Percentiles rank a stretch among this genome's conserved stretches.
phyloP scores from a whole-genome alignment of 1,284 basidiomycete species.

The Puccinia horiana region DNA sequence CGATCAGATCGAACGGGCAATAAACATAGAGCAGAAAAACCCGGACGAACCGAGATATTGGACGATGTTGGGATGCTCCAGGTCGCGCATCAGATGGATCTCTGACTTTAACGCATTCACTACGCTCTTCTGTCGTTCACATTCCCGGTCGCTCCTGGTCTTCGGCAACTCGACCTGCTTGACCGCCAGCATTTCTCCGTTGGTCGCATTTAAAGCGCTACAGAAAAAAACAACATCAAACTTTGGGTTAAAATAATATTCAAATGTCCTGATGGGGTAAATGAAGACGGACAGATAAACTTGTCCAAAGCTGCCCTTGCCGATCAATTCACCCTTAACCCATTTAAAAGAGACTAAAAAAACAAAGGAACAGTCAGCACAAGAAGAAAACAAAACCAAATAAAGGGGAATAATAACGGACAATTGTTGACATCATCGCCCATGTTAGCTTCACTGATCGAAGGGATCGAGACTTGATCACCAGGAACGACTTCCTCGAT shows the following conservation, averaged over 20 bases:
- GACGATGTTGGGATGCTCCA: constrained; percentile 96
- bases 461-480: constrained; percentile 55
- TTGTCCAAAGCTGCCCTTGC: constrained; percentile 91
- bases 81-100: constrained; percentile 89
- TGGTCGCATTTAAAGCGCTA: constrained; percentile 86
- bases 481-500: constrained; percentile 87
- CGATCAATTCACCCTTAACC: constrained; percentile 96
- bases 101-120: constrained; percentile 91
- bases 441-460: constrained; percentile 56
- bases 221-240: background rate
- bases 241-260: background rate
- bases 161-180: constrained; percentile 97
- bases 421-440: constrained; percentile 56
- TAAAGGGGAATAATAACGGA: constrained; percentile 48
- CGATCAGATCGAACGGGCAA: too few relatives aligned
- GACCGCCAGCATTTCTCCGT: constrained; percentile 98
- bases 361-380: background rate
- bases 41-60: constrained; percentile 78
- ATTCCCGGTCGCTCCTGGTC: constrained; percentile 83
- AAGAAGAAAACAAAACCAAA: background rate
- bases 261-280: too few relatives aligned
- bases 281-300: constrained; percentile 71
- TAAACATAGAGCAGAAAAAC: too few relatives aligned
- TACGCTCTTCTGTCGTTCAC: constrained; percentile 77
- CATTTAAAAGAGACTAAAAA: constrained; percentile 85